phyloP scores from a whole-genome alignment of 2,329 filamentous ascomycete species.

The Fusarium illudens region DNA sequence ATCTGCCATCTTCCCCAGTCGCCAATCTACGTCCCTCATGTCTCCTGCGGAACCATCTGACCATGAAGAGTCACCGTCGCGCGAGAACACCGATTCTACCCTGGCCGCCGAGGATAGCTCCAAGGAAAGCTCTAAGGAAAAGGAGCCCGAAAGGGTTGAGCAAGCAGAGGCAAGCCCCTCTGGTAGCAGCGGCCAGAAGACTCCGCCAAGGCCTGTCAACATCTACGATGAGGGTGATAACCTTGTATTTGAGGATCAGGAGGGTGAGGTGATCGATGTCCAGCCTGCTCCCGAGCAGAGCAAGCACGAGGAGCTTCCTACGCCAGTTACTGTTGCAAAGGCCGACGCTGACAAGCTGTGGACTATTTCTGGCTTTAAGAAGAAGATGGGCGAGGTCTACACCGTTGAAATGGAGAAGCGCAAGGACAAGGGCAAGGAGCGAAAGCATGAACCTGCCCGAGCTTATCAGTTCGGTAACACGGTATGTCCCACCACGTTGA shows the following conservation, averaged over 20 bases:
- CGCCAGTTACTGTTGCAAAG: conserved; percentile 33
- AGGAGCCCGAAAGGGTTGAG: conserved; percentile 39
- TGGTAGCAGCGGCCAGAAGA: conserved; percentile 30
- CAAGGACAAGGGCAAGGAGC: conserved; percentile 70
- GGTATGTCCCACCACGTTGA: conserved; percentile 52
- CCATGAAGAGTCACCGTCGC: conserved; percentile 43
- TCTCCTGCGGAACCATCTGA: conserved; percentile 37
- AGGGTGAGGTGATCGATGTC: conserved; percentile 84
- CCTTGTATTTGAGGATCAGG: conserved; percentile 82
- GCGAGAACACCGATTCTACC: conserved; percentile 47
- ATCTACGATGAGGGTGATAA: conserved; percentile 83
- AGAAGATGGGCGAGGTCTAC: conserved; percentile 60
- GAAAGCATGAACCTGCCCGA: conserved; percentile 75
- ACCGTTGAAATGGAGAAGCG: conserved; percentile 69
- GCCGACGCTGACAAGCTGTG: conserved; percentile 41
- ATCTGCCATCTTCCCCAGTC: conserved; percentile 85
- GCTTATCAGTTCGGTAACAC: conserved; percentile 88
- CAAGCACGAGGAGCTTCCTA: conserved; percentile 22
- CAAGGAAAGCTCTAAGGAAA: conserved; percentile 47
- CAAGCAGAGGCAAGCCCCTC: conserved; percentile 35
- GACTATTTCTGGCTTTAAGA: conserved; percentile 55
- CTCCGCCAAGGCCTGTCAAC: conserved; percentile 57
- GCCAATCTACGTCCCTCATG: conserved; percentile 43
- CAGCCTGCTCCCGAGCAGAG: conserved; percentile 46
- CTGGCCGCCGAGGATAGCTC: conserved; percentile 45